phyloP scores from a whole-genome alignment of 345 rosid species.

The Gossypium australe region DNA sequence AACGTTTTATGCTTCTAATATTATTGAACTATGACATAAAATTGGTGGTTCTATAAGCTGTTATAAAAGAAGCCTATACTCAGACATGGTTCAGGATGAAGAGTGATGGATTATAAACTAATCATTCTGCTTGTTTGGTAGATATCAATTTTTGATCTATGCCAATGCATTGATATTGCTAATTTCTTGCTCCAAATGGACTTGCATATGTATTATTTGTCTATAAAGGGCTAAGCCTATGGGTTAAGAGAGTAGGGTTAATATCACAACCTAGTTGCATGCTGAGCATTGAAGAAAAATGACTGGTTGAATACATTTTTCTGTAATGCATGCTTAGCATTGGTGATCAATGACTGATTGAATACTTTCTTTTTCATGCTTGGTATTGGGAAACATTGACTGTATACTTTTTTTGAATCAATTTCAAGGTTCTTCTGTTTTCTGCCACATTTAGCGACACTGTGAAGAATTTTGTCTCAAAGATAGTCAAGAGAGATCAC shows the following conservation, averaged over 20 bases:
- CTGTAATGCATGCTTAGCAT: not conserved
- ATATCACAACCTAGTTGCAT: not conserved
- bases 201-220: not conserved
- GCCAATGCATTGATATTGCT: not conserved
- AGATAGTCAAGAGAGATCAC: constrained; percentile 45
- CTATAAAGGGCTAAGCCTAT: not conserved
- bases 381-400: not conserved
- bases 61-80: not conserved
- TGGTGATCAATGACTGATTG: not conserved
- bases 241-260: not conserved
- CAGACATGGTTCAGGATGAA: not conserved
- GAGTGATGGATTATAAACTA: not conserved
- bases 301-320: too few relatives aligned
- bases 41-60: not conserved
- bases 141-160: not conserved
- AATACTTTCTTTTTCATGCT: not conserved
- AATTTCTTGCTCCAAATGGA: not conserved
- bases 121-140: not conserved
- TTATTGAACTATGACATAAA: not conserved
- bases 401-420: not conserved
- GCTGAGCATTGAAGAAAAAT: not conserved
- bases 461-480: constrained; percentile 73
- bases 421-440: constrained; percentile 50
- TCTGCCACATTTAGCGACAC: constrained; percentile 86
- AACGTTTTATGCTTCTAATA: not conserved